phyloP scores from a whole-genome alignment of 169 alveolate genomes.

The Plasmodium inui region DNA sequence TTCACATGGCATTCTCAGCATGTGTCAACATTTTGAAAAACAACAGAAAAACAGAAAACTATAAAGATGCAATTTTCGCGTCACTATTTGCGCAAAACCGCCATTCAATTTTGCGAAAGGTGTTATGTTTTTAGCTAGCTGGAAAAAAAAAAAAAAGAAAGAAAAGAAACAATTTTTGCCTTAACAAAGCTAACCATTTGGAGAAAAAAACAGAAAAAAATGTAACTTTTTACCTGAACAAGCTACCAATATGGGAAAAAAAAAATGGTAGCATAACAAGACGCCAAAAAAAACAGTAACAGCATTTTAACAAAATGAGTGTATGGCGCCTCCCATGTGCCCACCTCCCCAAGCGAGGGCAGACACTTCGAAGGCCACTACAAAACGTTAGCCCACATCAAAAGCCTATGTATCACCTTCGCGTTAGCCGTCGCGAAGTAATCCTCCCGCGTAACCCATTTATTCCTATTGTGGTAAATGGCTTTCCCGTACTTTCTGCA shows the following conservation, averaged over 20 bases:
- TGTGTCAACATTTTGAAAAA: not conserved
- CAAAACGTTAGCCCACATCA: slow-evolving; percentile 61
- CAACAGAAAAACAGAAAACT: not conserved
- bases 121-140: not conserved
- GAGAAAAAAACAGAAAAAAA: not conserved
- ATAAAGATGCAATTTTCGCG: not conserved
- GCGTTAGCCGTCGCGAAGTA: slow-evolving; percentile 21
- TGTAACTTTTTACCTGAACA: not conserved
- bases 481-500: slow-evolving; percentile 61
- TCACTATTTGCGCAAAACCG: not conserved
- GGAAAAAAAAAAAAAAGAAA: slow-evolving; percentile 1
- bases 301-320: not conserved
- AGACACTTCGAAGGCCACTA: not conserved
- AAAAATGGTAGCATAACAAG: not conserved
- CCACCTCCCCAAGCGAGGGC: not conserved
- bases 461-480: slow-evolving; percentile 48
- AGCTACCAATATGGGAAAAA: not conserved
- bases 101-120: not conserved
- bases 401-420: slow-evolving; percentile 46
- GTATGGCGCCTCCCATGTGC: not conserved
- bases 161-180: not conserved
- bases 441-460: slow-evolving; percentile 64
- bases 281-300: not conserved
- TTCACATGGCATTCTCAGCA: not conserved
- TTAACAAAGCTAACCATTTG: not conserved